phyloP scores from a whole-genome alignment of 352 stramenopile species.

The Globisporangium ultimum region DNA sequence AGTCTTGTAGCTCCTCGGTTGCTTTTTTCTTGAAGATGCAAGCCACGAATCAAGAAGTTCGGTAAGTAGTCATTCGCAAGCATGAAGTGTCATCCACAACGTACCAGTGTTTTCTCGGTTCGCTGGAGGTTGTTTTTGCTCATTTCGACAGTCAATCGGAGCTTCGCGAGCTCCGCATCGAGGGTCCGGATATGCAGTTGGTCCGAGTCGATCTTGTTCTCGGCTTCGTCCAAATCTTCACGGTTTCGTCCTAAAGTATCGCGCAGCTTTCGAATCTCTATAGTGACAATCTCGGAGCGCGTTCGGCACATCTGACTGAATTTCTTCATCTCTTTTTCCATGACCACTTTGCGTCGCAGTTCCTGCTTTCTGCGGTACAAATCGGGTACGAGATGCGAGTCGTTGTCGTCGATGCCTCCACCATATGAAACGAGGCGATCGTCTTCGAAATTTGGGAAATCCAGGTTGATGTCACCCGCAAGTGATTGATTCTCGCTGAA shows the following conservation, averaged over 20 bases:
- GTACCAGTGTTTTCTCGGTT: slow-evolving; percentile 47
- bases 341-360: slow-evolving; percentile 59
- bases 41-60: not conserved
- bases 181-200: slow-evolving; percentile 55
- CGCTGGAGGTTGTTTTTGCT: slow-evolving; percentile 45
- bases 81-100: too few relatives aligned
- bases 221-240: slow-evolving; percentile 56
- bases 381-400: slow-evolving; percentile 45
- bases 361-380: slow-evolving; percentile 70
- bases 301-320: slow-evolving; percentile 62
- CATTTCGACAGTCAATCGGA: slow-evolving; percentile 61
- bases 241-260: slow-evolving; percentile 38
- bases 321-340: slow-evolving; percentile 75
- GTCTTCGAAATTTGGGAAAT: slow-evolving; percentile 28
- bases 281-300: slow-evolving; percentile 47
- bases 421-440: slow-evolving; percentile 4
- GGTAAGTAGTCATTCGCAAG: too few relatives aligned
- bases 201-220: slow-evolving; percentile 74
- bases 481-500: slow-evolving; percentile 51
- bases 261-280: slow-evolving; percentile 56
- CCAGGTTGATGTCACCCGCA: slow-evolving; percentile 44
- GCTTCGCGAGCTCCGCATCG: slow-evolving; percentile 63
- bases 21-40: slow-evolving; percentile 38
- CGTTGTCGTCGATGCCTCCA: slow-evolving; percentile 5
- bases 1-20: slow-evolving; percentile 48